Conservation (phyloP, 208 protist species). For the Naegleria fowleri region DNA sequence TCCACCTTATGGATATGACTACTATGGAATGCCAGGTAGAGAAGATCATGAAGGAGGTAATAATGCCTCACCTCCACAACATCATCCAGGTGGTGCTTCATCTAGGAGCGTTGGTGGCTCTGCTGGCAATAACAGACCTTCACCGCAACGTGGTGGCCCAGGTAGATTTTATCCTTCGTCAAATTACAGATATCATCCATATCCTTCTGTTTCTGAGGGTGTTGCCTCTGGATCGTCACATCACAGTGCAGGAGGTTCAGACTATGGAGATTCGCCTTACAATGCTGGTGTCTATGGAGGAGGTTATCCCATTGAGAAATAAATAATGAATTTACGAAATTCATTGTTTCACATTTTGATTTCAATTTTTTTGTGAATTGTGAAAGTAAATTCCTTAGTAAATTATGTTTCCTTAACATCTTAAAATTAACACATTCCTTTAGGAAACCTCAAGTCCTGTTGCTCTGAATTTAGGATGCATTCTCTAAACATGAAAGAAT, state of each 20-base stretch:
- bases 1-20: neutral
- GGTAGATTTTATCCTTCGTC: neutral
- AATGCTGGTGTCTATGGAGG: neutral
- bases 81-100: neutral
- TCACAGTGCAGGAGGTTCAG: neutral
- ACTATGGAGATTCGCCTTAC: neutral
- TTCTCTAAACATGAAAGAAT: too few species aligned
- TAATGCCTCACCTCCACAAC: neutral
- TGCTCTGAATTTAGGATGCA: too few species aligned
- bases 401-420: too few species aligned
- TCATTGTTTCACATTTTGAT: too few species aligned
- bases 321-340: neutral
- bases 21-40: neutral
- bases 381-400: too few species aligned
- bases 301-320: neutral
- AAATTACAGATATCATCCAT: constrained; percentile 7
- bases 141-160: neutral
- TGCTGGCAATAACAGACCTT: neutral
- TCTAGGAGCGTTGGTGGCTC: neutral
- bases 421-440: too few species aligned
- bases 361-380: too few species aligned
- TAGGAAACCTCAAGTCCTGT: too few species aligned
- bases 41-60: neutral
- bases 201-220: neutral
- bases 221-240: neutral